Conservation (phyloP, 805 yeast genomes). For the Debaryomyces castellii region DNA sequence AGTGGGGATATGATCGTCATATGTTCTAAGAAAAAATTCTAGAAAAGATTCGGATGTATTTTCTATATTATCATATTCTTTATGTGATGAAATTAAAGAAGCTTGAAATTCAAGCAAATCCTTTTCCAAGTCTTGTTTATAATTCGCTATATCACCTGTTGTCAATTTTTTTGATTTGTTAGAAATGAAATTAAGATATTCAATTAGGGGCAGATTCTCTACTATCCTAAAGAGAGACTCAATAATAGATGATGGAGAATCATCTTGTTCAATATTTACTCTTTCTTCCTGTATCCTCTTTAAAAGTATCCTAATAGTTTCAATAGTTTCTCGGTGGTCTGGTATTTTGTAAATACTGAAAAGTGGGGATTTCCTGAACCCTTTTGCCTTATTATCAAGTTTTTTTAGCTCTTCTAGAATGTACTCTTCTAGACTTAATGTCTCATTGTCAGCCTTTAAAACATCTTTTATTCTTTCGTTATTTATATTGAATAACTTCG, state of each 20-base stretch:
- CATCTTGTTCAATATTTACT: constrained; percentile 16
- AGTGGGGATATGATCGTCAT: constrained; percentile 34
- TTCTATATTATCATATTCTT: constrained; percentile 7
- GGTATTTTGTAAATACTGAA: constrained; percentile 8
- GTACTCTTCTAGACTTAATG: not conserved
- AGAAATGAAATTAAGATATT: constrained; percentile 18
- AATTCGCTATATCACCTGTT: constrained; percentile 7
- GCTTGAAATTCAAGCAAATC: constrained; percentile 19
- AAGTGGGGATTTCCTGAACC: not conserved
- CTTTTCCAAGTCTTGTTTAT: constrained; percentile 8
- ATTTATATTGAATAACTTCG: constrained; percentile 26
- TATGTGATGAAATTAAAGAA: constrained; percentile 18
- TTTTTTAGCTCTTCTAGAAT: not conserved
- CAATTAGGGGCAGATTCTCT: constrained; percentile 28
- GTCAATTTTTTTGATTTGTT: not conserved
- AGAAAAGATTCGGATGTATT: constrained; percentile 24
- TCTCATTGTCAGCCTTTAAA: not conserved
- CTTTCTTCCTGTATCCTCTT: constrained; percentile 12
- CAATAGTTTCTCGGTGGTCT: constrained; percentile 11
- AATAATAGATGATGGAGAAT: constrained; percentile 37
- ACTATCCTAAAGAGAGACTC: constrained; percentile 30
- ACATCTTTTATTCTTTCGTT: constrained; percentile 5
- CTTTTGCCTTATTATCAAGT: not conserved
- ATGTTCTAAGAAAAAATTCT: constrained; percentile 40
- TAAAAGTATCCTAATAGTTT: constrained; percentile 16